Evolutionary conservation across 495 filamentous ascomycete genomes (phyloP), one percentile per base, ranked within the genome.

Genomic region (Collariella sp.): DNA sequence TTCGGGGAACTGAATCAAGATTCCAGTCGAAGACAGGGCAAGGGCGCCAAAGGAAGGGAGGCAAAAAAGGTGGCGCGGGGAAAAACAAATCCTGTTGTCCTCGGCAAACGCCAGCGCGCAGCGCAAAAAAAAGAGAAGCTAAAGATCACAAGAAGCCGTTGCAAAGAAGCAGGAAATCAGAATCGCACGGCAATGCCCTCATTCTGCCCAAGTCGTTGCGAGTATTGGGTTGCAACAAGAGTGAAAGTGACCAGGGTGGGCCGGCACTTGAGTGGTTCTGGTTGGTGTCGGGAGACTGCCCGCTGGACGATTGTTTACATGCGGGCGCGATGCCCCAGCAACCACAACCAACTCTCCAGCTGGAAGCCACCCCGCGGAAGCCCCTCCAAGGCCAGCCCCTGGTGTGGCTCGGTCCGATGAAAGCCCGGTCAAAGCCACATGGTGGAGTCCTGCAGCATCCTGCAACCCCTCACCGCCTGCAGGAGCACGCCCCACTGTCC

Each of bases 401-500:
- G 31, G 23, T 39, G 1, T 0, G 40, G 5, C 26, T 44, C 45
- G 53, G 53, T 18, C 53, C 45, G 40, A 55, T 15, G 24, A 55
- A 55, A 55, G 35, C 52, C 52, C 52, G 52, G 22, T 15, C 13
- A 39, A 47, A 31, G n/a, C 43, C 11, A 13, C 24, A 33, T 11
- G 23, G 24, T 18, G 42, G 42, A 13, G 42, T 5, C 42, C 22
- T 11, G n/a, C 12, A 35, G 47, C 35, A 50, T 16, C 34, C 44
- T 38, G 38, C 31, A 39, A 9, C 26, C 19, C 16, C 36, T 52
- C 60, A 65, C 64, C 62, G 61, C 63, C 63, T 53, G 38, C 50
- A 18, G 18, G 22, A n/a, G n/a, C n/a, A n/a, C 55, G 64, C 62
- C 62, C 62, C 62, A 60, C 57, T 57, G 19, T 58, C 52, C 42